Base-by-base conservation (phyloP, 352 stramenopile genomes). In the Phytophthora agathidicida region DNA sequence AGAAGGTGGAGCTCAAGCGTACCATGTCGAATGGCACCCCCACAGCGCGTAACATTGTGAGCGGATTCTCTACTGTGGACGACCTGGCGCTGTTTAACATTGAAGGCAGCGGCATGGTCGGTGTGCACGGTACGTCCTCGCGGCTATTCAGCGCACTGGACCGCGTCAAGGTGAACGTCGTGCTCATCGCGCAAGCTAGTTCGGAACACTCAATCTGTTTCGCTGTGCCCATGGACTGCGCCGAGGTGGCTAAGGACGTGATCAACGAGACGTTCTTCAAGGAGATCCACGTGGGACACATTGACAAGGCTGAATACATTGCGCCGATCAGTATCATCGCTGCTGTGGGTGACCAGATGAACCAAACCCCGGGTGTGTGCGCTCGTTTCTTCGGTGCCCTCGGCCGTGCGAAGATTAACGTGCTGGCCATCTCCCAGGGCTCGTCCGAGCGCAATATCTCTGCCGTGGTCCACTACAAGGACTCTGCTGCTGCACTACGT, bases 201-300 rank as follows among this genome's bases (percentile, higher is more conserved):
- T 98, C 93, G 5, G 96, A 99, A 75, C 91, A 98, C 73, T 97
- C 89, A 60, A 98, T 98, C 62, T 98, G 93, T 42, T 97, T 98
- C 62, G 94, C 92, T n/a, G 94, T 96, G 41, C 77, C 80, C 4
- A 88, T 93, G 68, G 75, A 74, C 41, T 73, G 76, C 22, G 85
- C 85, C 2, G 71, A 83, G 14, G 76, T 88, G 10, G 77, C 77
- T 22, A 88, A 93, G 69, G 69, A 80, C 9, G 82, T 78, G 16
- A 86, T 95, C 28, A 86, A 92, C 58, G 84, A 91, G 60, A 84
- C 78, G 5, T 95, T 95, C 33, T 95, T 93, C 62, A 93, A 95
- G 54, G 86, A 95, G 62, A 91, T 95, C 33, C 86, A 95, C 73
- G 76, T 91, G 20, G 83, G 82, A 26, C 68, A 88, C 23, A 89